A percentile compares a stretch with the other conserved stretches of the same genome.
phyloP scores from a whole-genome alignment of 2,329 filamentous ascomycete genomes.

The Scedosporium apiospermum region DNA sequence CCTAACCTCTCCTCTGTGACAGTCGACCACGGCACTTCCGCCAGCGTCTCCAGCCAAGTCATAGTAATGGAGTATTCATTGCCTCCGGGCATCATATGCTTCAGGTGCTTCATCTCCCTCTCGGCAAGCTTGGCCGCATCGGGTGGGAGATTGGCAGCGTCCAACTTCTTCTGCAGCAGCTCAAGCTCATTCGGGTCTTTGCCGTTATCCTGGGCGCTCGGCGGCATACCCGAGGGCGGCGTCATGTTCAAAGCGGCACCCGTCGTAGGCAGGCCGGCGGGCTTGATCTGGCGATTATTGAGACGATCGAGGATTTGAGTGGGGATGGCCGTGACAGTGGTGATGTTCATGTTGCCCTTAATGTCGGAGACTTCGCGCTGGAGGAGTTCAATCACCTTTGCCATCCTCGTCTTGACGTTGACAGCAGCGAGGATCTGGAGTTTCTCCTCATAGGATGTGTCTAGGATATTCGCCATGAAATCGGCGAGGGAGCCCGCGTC shows the following conservation, averaged over 20 bases:
- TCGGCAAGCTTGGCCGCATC: slow-evolving; percentile 89
- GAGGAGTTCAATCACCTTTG: slow-evolving; percentile 74
- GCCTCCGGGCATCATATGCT: slow-evolving; percentile 93
- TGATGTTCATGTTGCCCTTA: slow-evolving; percentile 80
- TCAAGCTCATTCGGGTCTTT: slow-evolving; percentile 85
- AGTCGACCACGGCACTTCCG: slow-evolving; percentile 87
- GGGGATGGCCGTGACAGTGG: slow-evolving; percentile 60
- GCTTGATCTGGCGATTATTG: slow-evolving; percentile 25
- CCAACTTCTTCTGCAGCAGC: slow-evolving; percentile 79
- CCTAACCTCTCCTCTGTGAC: slow-evolving; percentile 80
- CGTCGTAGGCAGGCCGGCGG: slow-evolving; percentile 12
- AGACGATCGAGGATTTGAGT: slow-evolving; percentile 51
- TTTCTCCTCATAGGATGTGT: slow-evolving; percentile 84
- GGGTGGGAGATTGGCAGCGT: slow-evolving; percentile 68
- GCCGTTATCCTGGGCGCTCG: slow-evolving; percentile 40
- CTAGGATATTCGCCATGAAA: slow-evolving; percentile 91
- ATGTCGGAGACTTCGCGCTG: slow-evolving; percentile 74
- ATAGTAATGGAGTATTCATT: slow-evolving; percentile 91
- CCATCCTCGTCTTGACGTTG: slow-evolving; percentile 67
- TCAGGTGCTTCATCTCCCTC: slow-evolving; percentile 75
- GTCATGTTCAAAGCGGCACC: slow-evolving; percentile 25
- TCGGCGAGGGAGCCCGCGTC: slow-evolving; percentile 85
- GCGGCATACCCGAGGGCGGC: slow-evolving; percentile 6
- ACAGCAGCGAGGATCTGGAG: slow-evolving; percentile 75
- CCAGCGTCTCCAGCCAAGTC: slow-evolving; percentile 86